A percentile compares a stretch with the other conserved stretches of the same genome.
Conservation (phyloP, 2,329 filamentous ascomycete species). For the Metarhizium brunneum region DNA sequence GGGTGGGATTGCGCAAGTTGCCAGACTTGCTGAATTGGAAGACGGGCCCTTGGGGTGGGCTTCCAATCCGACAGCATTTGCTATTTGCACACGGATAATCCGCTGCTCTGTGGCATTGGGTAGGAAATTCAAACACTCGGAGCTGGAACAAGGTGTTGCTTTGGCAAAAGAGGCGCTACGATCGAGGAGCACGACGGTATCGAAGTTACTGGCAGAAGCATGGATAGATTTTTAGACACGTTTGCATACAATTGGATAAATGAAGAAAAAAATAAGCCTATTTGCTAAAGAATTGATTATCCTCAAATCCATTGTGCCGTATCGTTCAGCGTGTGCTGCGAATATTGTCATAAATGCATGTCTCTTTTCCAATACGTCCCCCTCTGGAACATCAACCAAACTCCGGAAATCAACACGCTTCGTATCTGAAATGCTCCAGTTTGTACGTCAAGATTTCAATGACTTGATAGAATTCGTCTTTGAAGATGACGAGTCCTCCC, state of each 20-base stretch:
- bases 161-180: slow-evolving; percentile 4
- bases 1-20: slow-evolving; percentile 38
- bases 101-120: slow-evolving; percentile 26
- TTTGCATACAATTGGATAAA: not conserved
- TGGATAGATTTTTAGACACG: slow-evolving; percentile 1
- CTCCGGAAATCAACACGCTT: not conserved
- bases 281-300: not conserved
- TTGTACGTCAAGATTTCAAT: not conserved
- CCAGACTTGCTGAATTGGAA: slow-evolving; percentile 19
- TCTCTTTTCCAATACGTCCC: not conserved
- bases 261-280: not conserved
- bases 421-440: not conserved
- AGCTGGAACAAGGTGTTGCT: slow-evolving; percentile 8
- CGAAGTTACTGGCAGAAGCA: slow-evolving; percentile 17
- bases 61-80: slow-evolving; percentile 58
- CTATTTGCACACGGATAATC: slow-evolving; percentile 43
- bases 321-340: not conserved
- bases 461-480: slow-evolving; percentile 3
- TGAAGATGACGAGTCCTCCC: slow-evolving; percentile 6
- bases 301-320: not conserved
- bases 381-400: not conserved
- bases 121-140: not conserved
- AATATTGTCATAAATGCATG: not conserved
- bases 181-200: slow-evolving; percentile 11
- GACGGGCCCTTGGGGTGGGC: slow-evolving; percentile 68